Conservation (phyloP, 129 eudicot species). For the Mikania micrantha region DNA sequence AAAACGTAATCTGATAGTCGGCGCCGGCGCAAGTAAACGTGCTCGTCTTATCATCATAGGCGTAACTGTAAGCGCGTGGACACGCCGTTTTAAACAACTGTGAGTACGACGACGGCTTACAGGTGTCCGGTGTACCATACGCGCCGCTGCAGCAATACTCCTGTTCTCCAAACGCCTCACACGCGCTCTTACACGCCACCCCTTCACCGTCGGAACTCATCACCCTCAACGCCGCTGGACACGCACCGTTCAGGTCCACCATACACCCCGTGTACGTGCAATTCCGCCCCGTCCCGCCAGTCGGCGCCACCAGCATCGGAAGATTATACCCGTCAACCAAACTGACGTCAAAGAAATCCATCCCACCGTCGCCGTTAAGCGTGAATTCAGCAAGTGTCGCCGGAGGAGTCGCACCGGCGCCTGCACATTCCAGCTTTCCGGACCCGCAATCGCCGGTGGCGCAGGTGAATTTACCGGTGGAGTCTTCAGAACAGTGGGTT, state of each 20-base stretch:
- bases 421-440: slow-evolving; percentile 67
- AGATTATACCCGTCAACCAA: slow-evolving; percentile 88
- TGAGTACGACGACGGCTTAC: slow-evolving; percentile 71
- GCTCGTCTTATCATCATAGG: slow-evolving; percentile 75
- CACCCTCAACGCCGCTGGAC: slow-evolving; percentile 76
- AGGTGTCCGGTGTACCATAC: slow-evolving; percentile 58
- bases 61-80: slow-evolving; percentile 88
- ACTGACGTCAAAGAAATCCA: slow-evolving; percentile 83
- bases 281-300: slow-evolving; percentile 62
- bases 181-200: slow-evolving; percentile 96
- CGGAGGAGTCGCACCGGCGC: slow-evolving; percentile 63
- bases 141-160: slow-evolving; percentile 91
- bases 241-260: slow-evolving; percentile 66
- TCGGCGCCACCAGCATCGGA: slow-evolving; percentile 72
- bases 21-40: slow-evolving; percentile 84
- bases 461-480: slow-evolving; percentile 65
- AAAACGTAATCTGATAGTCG: slow-evolving; percentile 63
- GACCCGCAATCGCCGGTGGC: slow-evolving; percentile 79
- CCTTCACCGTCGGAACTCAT: slow-evolving; percentile 36
- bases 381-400: slow-evolving; percentile 84
- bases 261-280: slow-evolving; percentile 72
- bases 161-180: slow-evolving; percentile 57
- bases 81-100: slow-evolving; percentile 67
- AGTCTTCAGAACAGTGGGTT: slow-evolving; percentile 55
- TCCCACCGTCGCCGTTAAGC: slow-evolving; percentile 53